Conservation (phyloP, 345 rosid genomes). For the Balakata baccata region DNA sequence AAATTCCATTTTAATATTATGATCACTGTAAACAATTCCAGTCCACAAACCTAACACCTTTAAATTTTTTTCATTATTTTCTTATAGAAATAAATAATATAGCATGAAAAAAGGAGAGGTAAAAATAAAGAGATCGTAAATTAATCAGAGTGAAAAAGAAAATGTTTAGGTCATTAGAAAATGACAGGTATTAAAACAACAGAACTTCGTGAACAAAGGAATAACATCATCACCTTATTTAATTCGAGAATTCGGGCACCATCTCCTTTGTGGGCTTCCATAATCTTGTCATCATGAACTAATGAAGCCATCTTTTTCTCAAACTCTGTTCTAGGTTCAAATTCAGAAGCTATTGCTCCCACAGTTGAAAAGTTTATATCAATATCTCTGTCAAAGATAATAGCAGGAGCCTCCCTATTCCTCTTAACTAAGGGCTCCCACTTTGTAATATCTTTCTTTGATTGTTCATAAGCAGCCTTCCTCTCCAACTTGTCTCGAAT, state of each 20-base stretch:
- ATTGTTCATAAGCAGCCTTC: conserved; percentile 51
- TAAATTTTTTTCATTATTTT: background rate
- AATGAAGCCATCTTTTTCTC: conserved; percentile 87
- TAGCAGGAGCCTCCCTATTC: conserved; percentile 82
- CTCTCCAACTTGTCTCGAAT: conserved; percentile 74
- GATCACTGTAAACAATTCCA: background rate
- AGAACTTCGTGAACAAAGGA: conserved; percentile 4
- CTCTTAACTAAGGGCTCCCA: conserved; percentile 79
- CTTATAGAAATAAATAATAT: background rate
- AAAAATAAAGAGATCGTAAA: conserved; percentile 23
- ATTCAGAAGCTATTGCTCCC: conserved; percentile 88
- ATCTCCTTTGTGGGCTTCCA: conserved; percentile 77
- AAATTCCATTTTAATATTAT: background rate
- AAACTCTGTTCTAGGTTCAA: conserved; percentile 87
- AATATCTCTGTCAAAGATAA: conserved; percentile 68
- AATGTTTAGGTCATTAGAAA: background rate
- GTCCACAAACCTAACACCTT: background rate
- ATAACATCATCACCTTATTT: conserved; percentile 50
- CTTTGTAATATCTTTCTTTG: conserved; percentile 60
- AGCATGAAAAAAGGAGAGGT: background rate
- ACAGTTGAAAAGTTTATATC: conserved; percentile 75
- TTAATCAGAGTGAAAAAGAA: background rate
- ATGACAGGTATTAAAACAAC: background rate
- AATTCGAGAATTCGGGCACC: conserved; percentile 82
- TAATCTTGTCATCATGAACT: conserved; percentile 52